Evolutionary conservation across 768 basidiomycete genomes (phyloP).

Genomic region (Lactarius indigo): DNA sequence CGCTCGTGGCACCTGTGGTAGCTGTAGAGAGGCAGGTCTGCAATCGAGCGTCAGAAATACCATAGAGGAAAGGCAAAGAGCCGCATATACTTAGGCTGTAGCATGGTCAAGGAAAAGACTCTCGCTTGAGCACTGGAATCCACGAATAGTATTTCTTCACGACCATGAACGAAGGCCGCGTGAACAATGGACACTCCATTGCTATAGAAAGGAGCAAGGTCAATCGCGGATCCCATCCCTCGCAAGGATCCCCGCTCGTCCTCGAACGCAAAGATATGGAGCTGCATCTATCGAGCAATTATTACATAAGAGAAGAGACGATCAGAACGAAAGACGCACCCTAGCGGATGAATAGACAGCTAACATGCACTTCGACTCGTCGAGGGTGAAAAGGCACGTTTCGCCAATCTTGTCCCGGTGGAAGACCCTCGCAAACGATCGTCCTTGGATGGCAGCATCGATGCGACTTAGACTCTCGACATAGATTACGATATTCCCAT

Average conservation of each 20-base stretch:
- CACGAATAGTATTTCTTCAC: conserved; percentile 49
- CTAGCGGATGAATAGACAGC: no score
- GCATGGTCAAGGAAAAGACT: conserved; percentile 49
- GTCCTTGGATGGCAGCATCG: neutral
- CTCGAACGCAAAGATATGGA: conserved; percentile 34
- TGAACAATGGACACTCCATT: conserved; percentile 31
- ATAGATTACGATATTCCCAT: conserved; percentile 3
- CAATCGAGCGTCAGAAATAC: neutral
- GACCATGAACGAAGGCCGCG: conserved; percentile 45
- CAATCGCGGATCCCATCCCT: no score
- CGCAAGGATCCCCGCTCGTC: conserved; percentile 41
- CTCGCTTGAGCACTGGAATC: conserved; percentile 42
- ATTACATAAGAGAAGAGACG: neutral
- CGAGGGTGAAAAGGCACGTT: no score
- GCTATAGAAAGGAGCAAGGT: conserved; percentile 44
- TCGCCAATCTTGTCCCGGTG: no score
- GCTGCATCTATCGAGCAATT: conserved; percentile 24
- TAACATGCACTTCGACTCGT: no score
- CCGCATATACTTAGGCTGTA: conserved; percentile 45
- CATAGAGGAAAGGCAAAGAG: neutral
- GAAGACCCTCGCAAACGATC: no score
- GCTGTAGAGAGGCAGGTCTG: conserved; percentile 46
- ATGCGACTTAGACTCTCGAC: neutral
- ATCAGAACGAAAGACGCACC: no score
- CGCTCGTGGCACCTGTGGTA: no score